A percentile compares a stretch with the other conserved stretches of the same genome.
phyloP scores from a whole-genome alignment of 1,284 basidiomycete genomes.

The Blastosporella zonata region DNA sequence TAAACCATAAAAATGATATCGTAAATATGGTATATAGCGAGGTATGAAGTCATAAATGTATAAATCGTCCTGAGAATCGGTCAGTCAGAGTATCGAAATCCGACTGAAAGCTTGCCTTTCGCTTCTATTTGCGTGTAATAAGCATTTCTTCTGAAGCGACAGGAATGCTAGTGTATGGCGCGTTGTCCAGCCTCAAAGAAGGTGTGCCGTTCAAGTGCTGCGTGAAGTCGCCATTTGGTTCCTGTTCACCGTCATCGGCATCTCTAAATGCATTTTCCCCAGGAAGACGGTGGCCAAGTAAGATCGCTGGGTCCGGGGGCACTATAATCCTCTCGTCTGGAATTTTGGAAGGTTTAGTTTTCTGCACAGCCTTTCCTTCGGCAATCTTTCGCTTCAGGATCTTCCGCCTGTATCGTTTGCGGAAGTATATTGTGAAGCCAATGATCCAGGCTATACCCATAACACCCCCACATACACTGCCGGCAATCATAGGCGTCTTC shows the following conservation, averaged over 20 bases:
- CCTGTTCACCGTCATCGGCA: conserved; percentile 11
- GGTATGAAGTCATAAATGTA: no score
- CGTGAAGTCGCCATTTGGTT: not conserved
- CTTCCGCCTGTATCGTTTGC: conserved; percentile 40
- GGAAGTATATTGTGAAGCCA: conserved; percentile 44
- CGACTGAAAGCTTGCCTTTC: not conserved
- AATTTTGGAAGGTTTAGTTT: conserved; percentile 28
- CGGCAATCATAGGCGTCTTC: conserved; percentile 64
- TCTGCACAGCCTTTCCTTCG: conserved; percentile 31
- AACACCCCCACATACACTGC: conserved; percentile 52
- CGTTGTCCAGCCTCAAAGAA: not conserved
- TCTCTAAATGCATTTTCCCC: conserved; percentile 41
- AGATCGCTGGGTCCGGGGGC: conserved; percentile 64
- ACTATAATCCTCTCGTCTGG: conserved; percentile 49
- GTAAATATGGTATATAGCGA: no score
- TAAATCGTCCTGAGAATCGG: no score
- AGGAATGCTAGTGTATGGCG: not conserved
- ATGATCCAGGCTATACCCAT: conserved; percentile 52
- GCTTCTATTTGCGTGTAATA: conserved; percentile 9
- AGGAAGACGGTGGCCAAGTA: conserved; percentile 45
- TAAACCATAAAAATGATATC: conserved; percentile 1
- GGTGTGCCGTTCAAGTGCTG: not conserved
- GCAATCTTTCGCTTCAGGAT: conserved; percentile 35
- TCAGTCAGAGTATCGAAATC: no score
- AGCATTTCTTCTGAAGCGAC: conserved; percentile 20